Conservation (phyloP, 2,329 filamentous ascomycete genomes). For the Incumbomyces lentus region DNA sequence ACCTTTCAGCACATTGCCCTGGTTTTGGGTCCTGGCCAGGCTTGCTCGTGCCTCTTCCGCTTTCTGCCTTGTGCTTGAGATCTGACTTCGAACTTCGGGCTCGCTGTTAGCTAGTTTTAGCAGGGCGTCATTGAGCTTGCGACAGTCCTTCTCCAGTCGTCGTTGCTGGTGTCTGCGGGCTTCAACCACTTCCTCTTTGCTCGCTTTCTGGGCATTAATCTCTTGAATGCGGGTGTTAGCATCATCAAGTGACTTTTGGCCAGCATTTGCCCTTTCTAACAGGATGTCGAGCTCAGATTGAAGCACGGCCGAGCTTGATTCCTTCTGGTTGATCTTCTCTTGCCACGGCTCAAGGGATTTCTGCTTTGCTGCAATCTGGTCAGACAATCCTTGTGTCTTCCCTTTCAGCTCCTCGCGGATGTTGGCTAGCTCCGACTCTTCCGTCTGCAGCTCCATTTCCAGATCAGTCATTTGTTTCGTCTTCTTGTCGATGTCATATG, state of each 20-base stretch:
- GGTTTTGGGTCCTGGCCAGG: constrained; percentile 78
- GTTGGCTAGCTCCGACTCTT: constrained; percentile 70
- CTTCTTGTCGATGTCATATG: constrained; percentile 66
- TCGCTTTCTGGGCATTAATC: constrained; percentile 59
- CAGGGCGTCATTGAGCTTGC: constrained; percentile 61
- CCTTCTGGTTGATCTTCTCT: constrained; percentile 92
- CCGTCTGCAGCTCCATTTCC: constrained; percentile 63
- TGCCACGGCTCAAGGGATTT: constrained; percentile 94
- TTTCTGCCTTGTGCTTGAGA: constrained; percentile 85
- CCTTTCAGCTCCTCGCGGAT: constrained; percentile 84
- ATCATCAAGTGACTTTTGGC: constrained; percentile 73
- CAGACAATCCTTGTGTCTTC: constrained; percentile 89
- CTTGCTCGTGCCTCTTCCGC: constrained; percentile 91
- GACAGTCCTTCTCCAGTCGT: constrained; percentile 62
- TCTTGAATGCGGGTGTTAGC: constrained; percentile 65
- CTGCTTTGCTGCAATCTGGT: constrained; percentile 84
- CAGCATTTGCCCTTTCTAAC: constrained; percentile 77
- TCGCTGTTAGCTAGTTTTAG: constrained; percentile 65
- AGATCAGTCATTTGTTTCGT: constrained; percentile 63
- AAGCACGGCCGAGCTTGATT: constrained; percentile 85
- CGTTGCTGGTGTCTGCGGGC: constrained; percentile 63
- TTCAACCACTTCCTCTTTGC: constrained; percentile 66
- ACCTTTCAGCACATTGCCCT: constrained; percentile 82
- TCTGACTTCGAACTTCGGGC: constrained; percentile 67
- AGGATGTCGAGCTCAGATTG: constrained; percentile 91